phyloP scores from a whole-genome alignment of 441 rosid species.

The Croton laevigatus region DNA sequence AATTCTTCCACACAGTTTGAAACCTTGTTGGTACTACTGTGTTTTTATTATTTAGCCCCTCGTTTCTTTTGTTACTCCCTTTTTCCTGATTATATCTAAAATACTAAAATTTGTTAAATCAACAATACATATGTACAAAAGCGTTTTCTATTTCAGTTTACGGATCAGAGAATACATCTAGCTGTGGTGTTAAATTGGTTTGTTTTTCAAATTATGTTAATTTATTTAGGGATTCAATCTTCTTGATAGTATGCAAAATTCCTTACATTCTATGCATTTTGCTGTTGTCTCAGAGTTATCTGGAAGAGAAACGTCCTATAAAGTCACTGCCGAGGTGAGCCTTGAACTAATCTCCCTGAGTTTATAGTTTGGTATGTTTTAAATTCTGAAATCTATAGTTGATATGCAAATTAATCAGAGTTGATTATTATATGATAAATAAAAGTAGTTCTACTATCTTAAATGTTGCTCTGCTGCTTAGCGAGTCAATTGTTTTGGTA shows the following conservation, averaged over 20 bases:
- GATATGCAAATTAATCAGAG: not conserved
- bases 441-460: not conserved
- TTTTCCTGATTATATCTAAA: not conserved
- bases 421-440: not conserved
- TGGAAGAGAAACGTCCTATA: constrained; percentile 45
- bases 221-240: not conserved
- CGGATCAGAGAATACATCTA: not conserved
- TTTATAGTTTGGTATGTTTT: not conserved
- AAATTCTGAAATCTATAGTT: no score
- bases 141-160: not conserved
- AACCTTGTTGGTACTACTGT: not conserved
- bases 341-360: constrained; percentile 8
- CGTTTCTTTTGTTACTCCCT: not conserved
- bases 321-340: constrained; percentile 47
- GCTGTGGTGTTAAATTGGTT: not conserved
- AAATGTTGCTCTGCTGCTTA: not conserved
- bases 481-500: not conserved
- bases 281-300: constrained; percentile 33
- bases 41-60: not conserved
- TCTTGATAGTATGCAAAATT: not conserved
- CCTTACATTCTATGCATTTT: constrained; percentile 3
- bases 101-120: not conserved
- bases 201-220: not conserved
- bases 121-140: not conserved
- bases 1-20: not conserved